Percentiles rank a stretch among this genome's conserved stretches.
These are phyloP conservation scores for Russula griseocarnosa DNA, from an alignment of 768 basidiomycete genomes.

Conservation along the genomic window DNA sequence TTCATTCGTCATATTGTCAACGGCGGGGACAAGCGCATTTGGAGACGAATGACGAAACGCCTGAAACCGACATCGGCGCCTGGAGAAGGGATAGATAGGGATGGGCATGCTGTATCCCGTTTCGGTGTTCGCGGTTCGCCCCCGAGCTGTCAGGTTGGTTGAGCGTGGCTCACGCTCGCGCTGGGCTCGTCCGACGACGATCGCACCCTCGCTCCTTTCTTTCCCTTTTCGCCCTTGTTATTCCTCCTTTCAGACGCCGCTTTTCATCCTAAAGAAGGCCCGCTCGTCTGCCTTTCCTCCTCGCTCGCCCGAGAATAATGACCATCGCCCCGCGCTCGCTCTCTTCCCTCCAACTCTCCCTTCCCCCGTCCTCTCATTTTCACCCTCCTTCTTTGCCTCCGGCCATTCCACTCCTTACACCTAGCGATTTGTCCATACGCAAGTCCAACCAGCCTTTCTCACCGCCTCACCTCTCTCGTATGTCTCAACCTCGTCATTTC, in stretches of 20 bases:
- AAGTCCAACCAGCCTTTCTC: neutral
- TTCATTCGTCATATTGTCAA: conserved; percentile 1
- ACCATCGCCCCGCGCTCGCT: neutral
- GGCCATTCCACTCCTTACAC: neutral
- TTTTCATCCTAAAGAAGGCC: conserved; percentile 15
- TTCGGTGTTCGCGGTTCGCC: conserved; percentile 26
- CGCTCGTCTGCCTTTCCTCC: neutral
- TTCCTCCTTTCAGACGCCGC: neutral
- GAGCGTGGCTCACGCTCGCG: conserved; percentile 4
- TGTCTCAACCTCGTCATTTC: too few relatives aligned
- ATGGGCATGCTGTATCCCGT: conserved; percentile 5
- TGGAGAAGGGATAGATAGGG: neutral
- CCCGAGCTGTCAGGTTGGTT: conserved; percentile 10
- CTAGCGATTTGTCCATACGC: neutral
- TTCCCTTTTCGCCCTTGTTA: conserved; percentile 3
- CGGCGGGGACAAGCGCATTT: conserved; percentile 1
- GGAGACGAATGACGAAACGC: conserved; percentile 15
- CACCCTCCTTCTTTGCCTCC: neutral
- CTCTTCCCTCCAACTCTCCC: neutral
- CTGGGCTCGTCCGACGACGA: conserved; percentile 12
- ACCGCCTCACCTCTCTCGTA: neutral
- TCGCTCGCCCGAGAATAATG: conserved; percentile 2
- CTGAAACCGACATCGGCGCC: neutral
- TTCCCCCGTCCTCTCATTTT: neutral
- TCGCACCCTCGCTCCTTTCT: conserved; percentile 12